phyloP scores from a whole-genome alignment of 257 asterid species.

The Cordia subcordata region DNA sequence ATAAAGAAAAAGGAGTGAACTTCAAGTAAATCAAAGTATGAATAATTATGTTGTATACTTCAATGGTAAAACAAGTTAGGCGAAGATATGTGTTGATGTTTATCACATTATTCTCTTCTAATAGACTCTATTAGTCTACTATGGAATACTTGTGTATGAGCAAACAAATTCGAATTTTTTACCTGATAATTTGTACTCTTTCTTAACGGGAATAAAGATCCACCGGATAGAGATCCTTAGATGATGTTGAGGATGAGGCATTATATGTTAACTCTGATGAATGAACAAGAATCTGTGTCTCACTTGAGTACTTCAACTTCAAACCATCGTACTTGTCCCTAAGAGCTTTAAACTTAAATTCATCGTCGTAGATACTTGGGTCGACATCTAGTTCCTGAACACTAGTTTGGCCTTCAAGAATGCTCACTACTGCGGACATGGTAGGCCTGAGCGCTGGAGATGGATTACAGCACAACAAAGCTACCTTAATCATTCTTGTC shows the following conservation, averaged over 20 bases:
- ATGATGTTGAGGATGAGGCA: constrained; percentile 12
- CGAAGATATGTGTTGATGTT: no score
- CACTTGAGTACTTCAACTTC: constrained; percentile 18
- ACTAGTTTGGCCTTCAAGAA: constrained; percentile 43
- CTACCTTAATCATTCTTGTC: constrained; percentile 41
- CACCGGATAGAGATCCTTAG: constrained; percentile 1
- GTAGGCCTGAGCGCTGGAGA: constrained; percentile 62
- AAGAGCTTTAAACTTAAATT: constrained; percentile 35
- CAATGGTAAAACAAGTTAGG: no score
- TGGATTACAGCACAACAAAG: constrained; percentile 53
- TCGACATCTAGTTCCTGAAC: constrained; percentile 35
- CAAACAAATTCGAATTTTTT: no score
- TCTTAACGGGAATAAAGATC: background rate
- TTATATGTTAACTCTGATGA: constrained; percentile 6
- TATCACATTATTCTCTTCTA: no score
- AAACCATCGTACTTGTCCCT: constrained; percentile 37
- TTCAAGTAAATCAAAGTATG: no score
- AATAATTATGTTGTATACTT: no score
- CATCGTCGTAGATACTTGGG: constrained; percentile 31
- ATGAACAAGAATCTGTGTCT: constrained; percentile 7
- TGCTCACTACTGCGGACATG: constrained; percentile 50
- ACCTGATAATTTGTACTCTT: background rate
- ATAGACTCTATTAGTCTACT: no score
- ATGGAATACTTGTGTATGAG: no score
- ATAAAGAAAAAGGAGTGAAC: no score